Conservation (phyloP, 2,329 filamentous ascomycete genomes). For the Cladosporium sp. region DNA sequence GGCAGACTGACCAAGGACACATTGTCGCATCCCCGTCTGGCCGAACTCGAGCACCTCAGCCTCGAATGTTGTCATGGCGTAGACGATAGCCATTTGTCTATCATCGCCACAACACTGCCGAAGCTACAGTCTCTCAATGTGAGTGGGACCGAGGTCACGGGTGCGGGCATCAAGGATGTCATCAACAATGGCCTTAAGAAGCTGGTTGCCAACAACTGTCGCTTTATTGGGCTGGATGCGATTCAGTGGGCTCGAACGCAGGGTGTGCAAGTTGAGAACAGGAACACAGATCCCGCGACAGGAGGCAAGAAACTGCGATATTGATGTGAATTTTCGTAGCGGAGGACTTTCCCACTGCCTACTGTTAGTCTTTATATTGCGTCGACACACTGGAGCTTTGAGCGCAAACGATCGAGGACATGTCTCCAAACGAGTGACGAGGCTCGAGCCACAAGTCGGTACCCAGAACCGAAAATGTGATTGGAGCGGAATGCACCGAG, state of each 20-base stretch:
- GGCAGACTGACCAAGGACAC: background rate
- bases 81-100: constrained; percentile 37
- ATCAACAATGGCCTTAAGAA: constrained; percentile 29
- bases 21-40: constrained; percentile 15
- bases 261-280: constrained; percentile 36
- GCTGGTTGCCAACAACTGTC: constrained; percentile 40
- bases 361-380: no score
- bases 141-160: constrained; percentile 40
- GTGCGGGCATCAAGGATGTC: constrained; percentile 43
- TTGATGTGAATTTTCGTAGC: background rate
- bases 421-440: background rate
- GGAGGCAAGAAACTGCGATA: constrained; percentile 27
- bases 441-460: background rate
- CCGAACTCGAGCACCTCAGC: constrained; percentile 5
- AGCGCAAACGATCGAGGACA: no score
- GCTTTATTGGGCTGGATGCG: constrained; percentile 40
- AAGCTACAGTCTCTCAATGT: constrained; percentile 38
- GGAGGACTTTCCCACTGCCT: background rate
- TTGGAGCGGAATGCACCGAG: background rate
- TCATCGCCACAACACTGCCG: constrained; percentile 27
- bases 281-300: constrained; percentile 15
- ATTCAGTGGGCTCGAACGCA: constrained; percentile 42
- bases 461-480: background rate
- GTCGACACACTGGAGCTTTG: no score
- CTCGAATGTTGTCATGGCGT: constrained; percentile 13